Conservation (phyloP, 768 basidiomycete species). For the Kondoa malvinella region DNA sequence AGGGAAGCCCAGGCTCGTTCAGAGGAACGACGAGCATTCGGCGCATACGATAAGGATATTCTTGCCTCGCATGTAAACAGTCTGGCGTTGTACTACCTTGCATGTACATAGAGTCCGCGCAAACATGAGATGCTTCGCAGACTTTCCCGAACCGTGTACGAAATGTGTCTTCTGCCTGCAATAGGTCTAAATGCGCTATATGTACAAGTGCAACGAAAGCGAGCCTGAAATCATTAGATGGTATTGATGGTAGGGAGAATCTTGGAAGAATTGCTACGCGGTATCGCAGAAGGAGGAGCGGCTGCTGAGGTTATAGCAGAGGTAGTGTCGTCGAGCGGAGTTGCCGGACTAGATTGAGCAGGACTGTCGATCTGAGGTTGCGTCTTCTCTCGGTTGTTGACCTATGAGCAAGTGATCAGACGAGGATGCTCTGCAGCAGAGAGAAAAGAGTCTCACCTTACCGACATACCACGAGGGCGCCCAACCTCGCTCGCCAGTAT, state of each 20-base stretch:
- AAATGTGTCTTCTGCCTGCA: too few species aligned
- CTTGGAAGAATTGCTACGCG: not conserved
- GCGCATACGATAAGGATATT: not conserved
- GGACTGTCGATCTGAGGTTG: not conserved
- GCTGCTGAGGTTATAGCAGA: not conserved
- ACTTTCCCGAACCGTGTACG: too few species aligned
- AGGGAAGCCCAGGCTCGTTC: not conserved
- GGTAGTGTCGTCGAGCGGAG: not conserved
- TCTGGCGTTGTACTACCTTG: not conserved
- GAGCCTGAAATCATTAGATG: not conserved
- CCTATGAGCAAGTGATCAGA: not conserved
- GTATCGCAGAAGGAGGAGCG: not conserved
- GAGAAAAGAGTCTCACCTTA: constrained; percentile 12
- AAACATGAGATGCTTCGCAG: too few species aligned
- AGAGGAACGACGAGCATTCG: not conserved
- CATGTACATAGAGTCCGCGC: not conserved
- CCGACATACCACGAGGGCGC: constrained; percentile 78
- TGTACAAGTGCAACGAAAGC: not conserved
- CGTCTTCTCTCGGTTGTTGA: not conserved
- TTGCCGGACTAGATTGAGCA: not conserved
- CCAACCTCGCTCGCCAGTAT: constrained; percentile 87
- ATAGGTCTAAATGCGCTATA: too few species aligned
- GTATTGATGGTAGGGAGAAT: not conserved
- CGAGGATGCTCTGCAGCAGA: not conserved
- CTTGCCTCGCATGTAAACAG: not conserved